Base-by-base conservation (phyloP, 2,329 filamentous ascomycete species). In the Aspergillus fructus region DNA sequence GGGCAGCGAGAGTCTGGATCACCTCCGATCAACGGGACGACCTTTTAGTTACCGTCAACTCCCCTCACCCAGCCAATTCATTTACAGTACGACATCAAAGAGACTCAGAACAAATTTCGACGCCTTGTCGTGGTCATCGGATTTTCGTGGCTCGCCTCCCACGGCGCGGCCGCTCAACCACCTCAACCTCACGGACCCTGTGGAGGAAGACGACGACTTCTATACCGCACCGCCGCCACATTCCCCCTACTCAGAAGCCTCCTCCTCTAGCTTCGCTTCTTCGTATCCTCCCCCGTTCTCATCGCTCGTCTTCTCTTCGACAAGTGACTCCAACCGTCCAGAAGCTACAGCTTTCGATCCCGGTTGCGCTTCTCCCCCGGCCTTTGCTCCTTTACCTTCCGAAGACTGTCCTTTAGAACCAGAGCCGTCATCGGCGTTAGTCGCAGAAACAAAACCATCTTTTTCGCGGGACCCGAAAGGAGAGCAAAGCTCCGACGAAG, bases 391-490 rank as follows among this genome's bases (percentile, higher is more conserved):
- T 49, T 77, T 80, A 58, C 79, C 82, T 50, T 78, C 79, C 53
- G 77, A 79, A 58, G 76, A 80, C 62, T 79, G 81, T 65, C 72
- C 75, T 65, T 75, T 78, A 58, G 77, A 79, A 42, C 63, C 74
- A 56, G 68, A 74, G 56, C 69, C 73, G 53, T 71, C 72, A 59
- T 79, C 81, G 55, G 79, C 80, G 34, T 78, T 82, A 64, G 78
- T 84, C 67, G 85, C 86, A 64, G 91, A 96, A 72, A 93, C 91
- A 70, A 96, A 96, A 78, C 87, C 89, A 68, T 90, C 88, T 51
- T 86, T 96, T 69, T 89, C 90, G n/a, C 82, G 80, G 66, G 92
- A 96, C 75, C 89, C 84, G 64, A 96, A 96, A 77, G 85, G 85
- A 69, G 84, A 89, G 67, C 84, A 94, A 74, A 85, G 80, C 58